Evolutionary conservation across 257 asterid genomes (phyloP).

Genomic region (Avicennia marina): DNA sequence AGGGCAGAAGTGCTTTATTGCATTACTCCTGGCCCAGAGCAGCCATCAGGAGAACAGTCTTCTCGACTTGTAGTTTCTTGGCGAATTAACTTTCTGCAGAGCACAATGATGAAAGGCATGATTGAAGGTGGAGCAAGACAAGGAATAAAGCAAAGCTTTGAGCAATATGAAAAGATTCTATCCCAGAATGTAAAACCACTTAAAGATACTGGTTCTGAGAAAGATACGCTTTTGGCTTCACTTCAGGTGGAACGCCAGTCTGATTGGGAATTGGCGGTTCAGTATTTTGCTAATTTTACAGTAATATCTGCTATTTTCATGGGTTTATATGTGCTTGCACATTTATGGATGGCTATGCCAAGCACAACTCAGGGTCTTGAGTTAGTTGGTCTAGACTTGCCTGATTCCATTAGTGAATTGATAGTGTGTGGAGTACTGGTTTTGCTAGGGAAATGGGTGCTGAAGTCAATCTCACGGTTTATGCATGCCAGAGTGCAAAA

Average conservation of each 20-base stretch:
- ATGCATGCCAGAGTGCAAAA: slow-evolving; percentile 85
- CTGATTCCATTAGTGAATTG: slow-evolving; percentile 91
- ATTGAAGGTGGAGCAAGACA: slow-evolving; percentile 93
- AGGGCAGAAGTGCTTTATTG: slow-evolving; percentile 77
- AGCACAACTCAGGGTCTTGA: slow-evolving; percentile 86
- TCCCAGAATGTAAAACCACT: slow-evolving; percentile 75
- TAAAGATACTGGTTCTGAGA: slow-evolving; percentile 75
- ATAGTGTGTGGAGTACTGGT: slow-evolving; percentile 79
- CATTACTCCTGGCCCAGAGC: slow-evolving; percentile 83
- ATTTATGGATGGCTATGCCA: slow-evolving; percentile 67
- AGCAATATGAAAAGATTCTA: slow-evolving; percentile 58
- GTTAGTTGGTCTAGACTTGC: slow-evolving; percentile 90
- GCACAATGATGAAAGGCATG: slow-evolving; percentile 91
- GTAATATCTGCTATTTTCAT: slow-evolving; percentile 56
- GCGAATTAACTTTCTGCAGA: slow-evolving; percentile 86
- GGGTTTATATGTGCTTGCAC: slow-evolving; percentile 61
- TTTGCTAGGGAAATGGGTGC: slow-evolving; percentile 78
- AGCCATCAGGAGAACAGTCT: slow-evolving; percentile 78
- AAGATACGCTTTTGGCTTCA: slow-evolving; percentile 78
- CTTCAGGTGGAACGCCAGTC: slow-evolving; percentile 70
- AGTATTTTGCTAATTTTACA: slow-evolving; percentile 76
- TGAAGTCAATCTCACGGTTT: slow-evolving; percentile 78
- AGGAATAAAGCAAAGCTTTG: slow-evolving; percentile 88
- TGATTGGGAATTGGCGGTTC: slow-evolving; percentile 73
- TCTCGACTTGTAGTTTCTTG: slow-evolving; percentile 76